These are phyloP conservation scores for Lathyrus aphaca DNA, from an alignment of 306 rosid genomes.

Conservation along the genomic window DNA sequence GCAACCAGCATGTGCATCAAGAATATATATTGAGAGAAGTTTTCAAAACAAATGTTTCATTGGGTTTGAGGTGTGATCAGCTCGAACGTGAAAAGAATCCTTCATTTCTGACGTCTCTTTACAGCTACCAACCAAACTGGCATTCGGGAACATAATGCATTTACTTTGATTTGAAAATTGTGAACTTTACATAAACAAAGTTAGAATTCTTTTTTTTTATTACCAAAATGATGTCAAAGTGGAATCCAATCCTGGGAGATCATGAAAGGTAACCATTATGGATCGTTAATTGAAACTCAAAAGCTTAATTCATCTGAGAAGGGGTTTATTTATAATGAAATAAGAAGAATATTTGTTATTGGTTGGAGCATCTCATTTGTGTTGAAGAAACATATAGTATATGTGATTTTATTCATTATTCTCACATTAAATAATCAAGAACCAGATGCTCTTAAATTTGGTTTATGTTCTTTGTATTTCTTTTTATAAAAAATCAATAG, in stretches of 20 bases:
- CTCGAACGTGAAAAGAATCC: not conserved
- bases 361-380: conserved; percentile 13
- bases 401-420: conserved; percentile 6
- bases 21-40: not conserved
- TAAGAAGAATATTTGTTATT: not conserved
- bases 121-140: too few relatives aligned
- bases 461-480: not conserved
- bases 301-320: not conserved
- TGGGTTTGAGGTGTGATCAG: too few relatives aligned
- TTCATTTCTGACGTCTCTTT: not conserved
- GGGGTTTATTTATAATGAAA: not conserved
- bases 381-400: not conserved
- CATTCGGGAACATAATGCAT: not conserved
- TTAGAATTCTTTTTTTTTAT: too few relatives aligned
- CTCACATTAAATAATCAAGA: conserved; percentile 12
- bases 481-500: too few relatives aligned
- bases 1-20: not conserved
- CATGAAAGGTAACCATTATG: too few relatives aligned
- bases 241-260: conserved; percentile 7
- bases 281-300: not conserved
- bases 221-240: not conserved
- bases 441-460: conserved; percentile 23
- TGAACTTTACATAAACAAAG: not conserved
- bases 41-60: not conserved
- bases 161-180: conserved; percentile 7